phyloP scores from a whole-genome alignment of 2,329 filamentous ascomycete genomes.

The Zymoseptoria brevis region DNA sequence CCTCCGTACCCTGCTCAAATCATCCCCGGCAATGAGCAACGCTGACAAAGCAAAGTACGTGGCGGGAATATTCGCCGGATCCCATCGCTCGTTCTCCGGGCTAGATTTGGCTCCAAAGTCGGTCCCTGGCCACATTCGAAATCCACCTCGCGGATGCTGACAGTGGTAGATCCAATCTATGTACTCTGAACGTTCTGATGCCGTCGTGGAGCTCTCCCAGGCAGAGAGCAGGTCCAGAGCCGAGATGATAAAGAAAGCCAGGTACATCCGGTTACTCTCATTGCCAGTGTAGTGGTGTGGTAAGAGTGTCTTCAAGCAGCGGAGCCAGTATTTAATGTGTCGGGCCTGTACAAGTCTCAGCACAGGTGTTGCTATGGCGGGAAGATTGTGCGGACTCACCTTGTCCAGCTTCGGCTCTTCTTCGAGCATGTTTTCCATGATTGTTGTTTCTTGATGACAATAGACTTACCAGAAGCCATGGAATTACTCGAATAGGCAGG shows the following conservation, averaged over 20 bases:
- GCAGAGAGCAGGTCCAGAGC: slow-evolving; percentile 72
- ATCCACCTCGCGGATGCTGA: slow-evolving; percentile 80
- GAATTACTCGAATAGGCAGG: background rate
- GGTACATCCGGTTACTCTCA: slow-evolving; percentile 82
- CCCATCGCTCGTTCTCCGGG: slow-evolving; percentile 51
- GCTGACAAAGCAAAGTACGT: slow-evolving; percentile 81
- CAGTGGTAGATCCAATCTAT: slow-evolving; percentile 75
- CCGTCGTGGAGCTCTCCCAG: slow-evolving; percentile 47
- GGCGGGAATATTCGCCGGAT: slow-evolving; percentile 75
- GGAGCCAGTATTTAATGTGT: slow-evolving; percentile 87
- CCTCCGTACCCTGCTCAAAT: slow-evolving; percentile 56
- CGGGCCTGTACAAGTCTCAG: slow-evolving; percentile 14
- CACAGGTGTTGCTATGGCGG: background rate
- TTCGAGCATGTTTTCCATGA: slow-evolving; percentile 6
- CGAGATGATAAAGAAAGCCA: slow-evolving; percentile 82
- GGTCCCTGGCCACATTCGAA: slow-evolving; percentile 74
- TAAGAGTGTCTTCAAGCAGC: slow-evolving; percentile 73
- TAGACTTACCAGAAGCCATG: background rate
- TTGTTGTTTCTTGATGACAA: background rate
- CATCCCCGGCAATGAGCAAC: slow-evolving; percentile 58
- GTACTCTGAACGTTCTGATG: slow-evolving; percentile 48
- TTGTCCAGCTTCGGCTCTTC: slow-evolving; percentile 11
- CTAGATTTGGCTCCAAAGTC: slow-evolving; percentile 43
- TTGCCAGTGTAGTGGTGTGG: slow-evolving; percentile 77
- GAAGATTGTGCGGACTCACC: slow-evolving; percentile 1